Conservation (phyloP, 805 yeast species). For the Teunomyces lycoperdinae region DNA sequence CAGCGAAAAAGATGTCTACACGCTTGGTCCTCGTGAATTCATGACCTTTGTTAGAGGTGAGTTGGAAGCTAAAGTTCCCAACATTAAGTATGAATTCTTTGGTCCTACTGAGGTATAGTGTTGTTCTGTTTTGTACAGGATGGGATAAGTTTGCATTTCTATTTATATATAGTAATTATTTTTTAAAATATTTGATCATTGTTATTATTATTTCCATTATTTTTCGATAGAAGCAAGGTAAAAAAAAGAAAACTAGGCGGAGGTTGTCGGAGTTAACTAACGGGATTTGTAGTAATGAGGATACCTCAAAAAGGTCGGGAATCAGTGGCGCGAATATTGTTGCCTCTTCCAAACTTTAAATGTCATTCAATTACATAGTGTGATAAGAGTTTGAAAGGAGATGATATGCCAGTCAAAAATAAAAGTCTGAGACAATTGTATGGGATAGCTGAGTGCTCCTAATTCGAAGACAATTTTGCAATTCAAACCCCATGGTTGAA, state of each 20-base stretch:
- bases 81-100: conserved; percentile 26
- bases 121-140: background rate
- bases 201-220: background rate
- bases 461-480: background rate
- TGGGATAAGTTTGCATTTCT: no score
- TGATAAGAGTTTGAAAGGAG: no score
- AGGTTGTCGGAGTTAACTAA: background rate
- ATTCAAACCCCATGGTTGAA: background rate
- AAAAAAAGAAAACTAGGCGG: background rate
- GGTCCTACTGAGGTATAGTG: conserved; percentile 28
- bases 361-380: background rate
- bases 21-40: conserved; percentile 34
- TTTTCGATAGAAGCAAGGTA: background rate
- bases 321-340: background rate
- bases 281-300: background rate
- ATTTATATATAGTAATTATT: no score
- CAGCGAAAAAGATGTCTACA: conserved; percentile 22
- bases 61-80: conserved; percentile 16
- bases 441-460: background rate
- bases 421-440: background rate
- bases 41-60: conserved; percentile 24
- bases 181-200: no score
- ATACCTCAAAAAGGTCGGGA: no score
- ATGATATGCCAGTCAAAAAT: background rate
- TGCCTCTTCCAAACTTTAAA: background rate